Conservation (phyloP, 305 asterid species). For the Coffea humblotiana region DNA sequence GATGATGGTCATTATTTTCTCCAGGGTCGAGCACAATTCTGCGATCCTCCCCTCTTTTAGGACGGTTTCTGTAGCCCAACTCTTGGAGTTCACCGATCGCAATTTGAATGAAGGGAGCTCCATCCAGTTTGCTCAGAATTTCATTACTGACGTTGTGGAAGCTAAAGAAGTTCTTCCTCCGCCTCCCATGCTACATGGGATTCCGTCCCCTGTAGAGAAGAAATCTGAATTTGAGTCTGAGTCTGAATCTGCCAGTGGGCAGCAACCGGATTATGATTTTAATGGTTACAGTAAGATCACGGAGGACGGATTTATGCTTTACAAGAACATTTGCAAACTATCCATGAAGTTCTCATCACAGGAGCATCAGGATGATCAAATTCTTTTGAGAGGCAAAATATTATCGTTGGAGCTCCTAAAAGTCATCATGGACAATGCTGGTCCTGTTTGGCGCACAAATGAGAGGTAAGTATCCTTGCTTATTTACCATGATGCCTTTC, state of each 20-base stretch:
- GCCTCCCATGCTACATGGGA: slow-evolving; percentile 27
- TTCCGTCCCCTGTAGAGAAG: slow-evolving; percentile 18
- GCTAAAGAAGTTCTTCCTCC: slow-evolving; percentile 60
- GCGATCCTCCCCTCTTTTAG: slow-evolving; percentile 46
- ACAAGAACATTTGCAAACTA: slow-evolving; percentile 91
- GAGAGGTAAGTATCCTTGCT: slow-evolving; percentile 65
- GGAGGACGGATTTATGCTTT: slow-evolving; percentile 88
- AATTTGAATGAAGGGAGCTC: slow-evolving; percentile 93
- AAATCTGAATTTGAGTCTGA: slow-evolving; percentile 8
- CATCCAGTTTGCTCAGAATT: slow-evolving; percentile 73
- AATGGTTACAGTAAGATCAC: slow-evolving; percentile 68
- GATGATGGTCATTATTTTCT: slow-evolving; percentile 87
- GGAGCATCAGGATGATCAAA: slow-evolving; percentile 89
- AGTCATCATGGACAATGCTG: slow-evolving; percentile 86
- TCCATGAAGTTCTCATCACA: slow-evolving; percentile 94
- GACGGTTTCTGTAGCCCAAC: slow-evolving; percentile 68
- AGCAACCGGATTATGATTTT: slow-evolving; percentile 29
- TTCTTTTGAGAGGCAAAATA: slow-evolving; percentile 87
- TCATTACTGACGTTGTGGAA: slow-evolving; percentile 72
- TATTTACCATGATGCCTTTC: neutral
- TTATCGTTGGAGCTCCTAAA: slow-evolving; percentile 94
- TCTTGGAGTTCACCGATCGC: slow-evolving; percentile 90
- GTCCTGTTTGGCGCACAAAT: slow-evolving; percentile 82
- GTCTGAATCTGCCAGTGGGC: slow-evolving; percentile 34
- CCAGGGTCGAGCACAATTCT: slow-evolving; percentile 77